phyloP scores from a whole-genome alignment of 164 flowering plant species.

The Vitis amurensis region DNA sequence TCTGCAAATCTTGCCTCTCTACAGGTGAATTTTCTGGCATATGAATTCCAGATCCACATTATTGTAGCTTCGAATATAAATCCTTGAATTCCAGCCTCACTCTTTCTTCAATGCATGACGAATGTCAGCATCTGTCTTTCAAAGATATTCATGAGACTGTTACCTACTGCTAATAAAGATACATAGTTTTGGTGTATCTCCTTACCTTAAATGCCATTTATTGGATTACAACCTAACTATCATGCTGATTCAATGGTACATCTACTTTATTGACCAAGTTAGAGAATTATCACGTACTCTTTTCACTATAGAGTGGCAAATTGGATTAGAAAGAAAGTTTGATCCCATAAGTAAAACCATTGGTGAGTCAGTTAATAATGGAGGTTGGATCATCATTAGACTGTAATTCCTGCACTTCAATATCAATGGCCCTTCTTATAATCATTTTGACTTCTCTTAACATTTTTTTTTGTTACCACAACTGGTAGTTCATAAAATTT shows the following conservation, averaged over 20 bases:
- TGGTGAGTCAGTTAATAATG: neutral
- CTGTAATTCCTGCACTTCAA: neutral
- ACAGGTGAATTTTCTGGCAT: constrained; percentile 35
- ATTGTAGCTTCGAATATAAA: neutral
- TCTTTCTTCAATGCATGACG: neutral
- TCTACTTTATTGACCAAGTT: neutral
- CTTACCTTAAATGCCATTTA: neutral
- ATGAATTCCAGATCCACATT: neutral
- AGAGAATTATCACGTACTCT: neutral
- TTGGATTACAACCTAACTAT: neutral
- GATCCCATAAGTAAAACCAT: neutral
- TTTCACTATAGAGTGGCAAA: neutral
- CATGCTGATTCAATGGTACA: neutral
- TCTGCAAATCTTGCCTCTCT: constrained; percentile 47
- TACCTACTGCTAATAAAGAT: neutral
- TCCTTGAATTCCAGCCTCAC: neutral
- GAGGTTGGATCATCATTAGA: neutral
- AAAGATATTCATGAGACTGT: neutral
- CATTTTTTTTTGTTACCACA: too few relatives aligned
- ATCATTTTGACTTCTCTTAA: too few relatives aligned
- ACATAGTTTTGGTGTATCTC: neutral
- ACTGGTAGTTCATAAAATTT: too few relatives aligned
- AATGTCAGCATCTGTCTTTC: neutral
- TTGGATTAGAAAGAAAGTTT: neutral
- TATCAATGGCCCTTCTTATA: too few relatives aligned